Evolutionary conservation across 352 stramenopile genomes (phyloP), one percentile per base, ranked within the genome.

Genomic region (Pythium monospermum): DNA sequence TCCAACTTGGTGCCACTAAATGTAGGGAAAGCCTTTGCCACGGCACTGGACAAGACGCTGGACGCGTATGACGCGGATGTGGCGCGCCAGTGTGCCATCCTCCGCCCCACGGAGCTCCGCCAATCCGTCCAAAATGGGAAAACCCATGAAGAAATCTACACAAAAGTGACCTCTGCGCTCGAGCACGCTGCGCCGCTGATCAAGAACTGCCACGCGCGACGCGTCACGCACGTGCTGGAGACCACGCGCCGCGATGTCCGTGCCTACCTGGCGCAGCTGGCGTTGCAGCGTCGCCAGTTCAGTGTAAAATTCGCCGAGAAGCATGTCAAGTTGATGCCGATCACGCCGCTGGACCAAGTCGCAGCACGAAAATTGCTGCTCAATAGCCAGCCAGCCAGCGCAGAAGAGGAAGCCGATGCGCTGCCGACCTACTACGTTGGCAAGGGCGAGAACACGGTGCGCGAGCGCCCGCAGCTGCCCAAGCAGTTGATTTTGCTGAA

Each of bases 341-440:
- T 80, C 25, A 76, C 76, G 1, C 56, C 56, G 18, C 39, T 85
- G 21, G 68, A 85, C 43, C 76, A 71, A 23, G 53, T 85, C 15
- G 67, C 76, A 13, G 63, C 69, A 16, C 61, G 57, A 8, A 77
- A 51, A 43, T 57, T 87, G 30, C 53, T 83, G 0, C 43, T 57
- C 52, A 75, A 71, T 30, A 53, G 48, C 19, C 11, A 13, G 27
- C 39, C 31, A 26, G 26, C 36, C 15, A 53, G 23, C 2, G 18
- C 26, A 12, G 42, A 47, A 22, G 28, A 63, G 10, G 58, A 56
- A 21, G 59, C 32, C 1, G 57, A 60, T 12, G 23, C 53, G 12
- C 47, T 53, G 27, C 64, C 71, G 19, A 41, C 57, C 11, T 90
- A 87, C 44, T 63, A 49, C 6, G 27, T 88, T 18, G 76, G 73